Percentiles rank a stretch among this genome's conserved stretches.
These are phyloP conservation scores for Trametes cingulata DNA, from an alignment of 768 basidiomycete genomes.

Conservation along the genomic window DNA sequence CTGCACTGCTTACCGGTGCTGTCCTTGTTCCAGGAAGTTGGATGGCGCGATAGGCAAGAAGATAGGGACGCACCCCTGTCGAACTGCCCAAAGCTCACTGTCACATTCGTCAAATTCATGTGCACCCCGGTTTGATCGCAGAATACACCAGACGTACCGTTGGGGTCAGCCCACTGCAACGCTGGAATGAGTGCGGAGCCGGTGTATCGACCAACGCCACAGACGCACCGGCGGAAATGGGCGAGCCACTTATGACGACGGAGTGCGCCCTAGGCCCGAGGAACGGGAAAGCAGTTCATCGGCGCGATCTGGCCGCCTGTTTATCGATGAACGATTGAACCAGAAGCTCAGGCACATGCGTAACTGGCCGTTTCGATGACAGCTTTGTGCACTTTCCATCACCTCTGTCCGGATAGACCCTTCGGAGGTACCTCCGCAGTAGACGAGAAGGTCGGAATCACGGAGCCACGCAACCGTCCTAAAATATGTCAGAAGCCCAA, in stretches of 20 bases:
- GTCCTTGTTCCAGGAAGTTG: neutral
- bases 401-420: neutral
- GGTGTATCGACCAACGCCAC: neutral
- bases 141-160: no score
- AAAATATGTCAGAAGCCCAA: neutral
- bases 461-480: neutral
- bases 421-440: neutral
- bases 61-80: neutral
- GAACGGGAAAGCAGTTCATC: neutral
- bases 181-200: no score
- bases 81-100: neutral
- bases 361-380: neutral
- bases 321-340: neutral
- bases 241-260: neutral
- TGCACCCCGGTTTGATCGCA: no score
- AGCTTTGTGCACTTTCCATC: neutral
- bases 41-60: neutral
- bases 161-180: no score
- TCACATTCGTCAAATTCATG: neutral
- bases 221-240: neutral
- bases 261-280: neutral
- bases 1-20: slow-evolving; percentile 11
- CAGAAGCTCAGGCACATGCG: neutral
- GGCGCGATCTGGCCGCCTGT: neutral
- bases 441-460: neutral